A percentile compares a stretch with the other conserved stretches of the same genome.
phyloP scores from a whole-genome alignment of 108 stramenopile species.

The Pseudonitzschia pungens region DNA sequence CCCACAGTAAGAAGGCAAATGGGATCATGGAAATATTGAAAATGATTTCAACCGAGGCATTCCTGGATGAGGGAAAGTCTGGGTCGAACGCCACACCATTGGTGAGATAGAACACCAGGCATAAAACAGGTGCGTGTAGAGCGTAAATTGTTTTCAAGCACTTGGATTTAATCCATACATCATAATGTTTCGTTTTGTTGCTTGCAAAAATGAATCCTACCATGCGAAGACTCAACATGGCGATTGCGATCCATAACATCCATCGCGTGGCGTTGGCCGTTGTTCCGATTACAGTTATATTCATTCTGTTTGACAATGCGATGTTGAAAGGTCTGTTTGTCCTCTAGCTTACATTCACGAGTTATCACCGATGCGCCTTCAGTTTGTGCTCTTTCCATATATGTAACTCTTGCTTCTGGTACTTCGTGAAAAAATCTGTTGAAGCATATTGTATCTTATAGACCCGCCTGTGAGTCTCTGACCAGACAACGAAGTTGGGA shows the following conservation, averaged over 20 bases:
- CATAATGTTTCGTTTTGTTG: neutral
- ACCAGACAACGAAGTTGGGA: no score
- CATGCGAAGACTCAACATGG: neutral
- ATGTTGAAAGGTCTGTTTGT: no score
- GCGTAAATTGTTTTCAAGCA: neutral
- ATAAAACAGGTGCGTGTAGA: neutral
- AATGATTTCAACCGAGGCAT: neutral
- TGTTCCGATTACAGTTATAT: neutral
- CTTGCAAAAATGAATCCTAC: neutral
- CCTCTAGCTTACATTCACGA: no score
- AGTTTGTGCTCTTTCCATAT: no score
- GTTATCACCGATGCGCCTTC: no score
- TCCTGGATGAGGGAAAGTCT: neutral
- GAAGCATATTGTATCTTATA: no score
- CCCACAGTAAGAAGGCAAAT: neutral
- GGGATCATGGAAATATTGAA: neutral
- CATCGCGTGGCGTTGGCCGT: neutral
- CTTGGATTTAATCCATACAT: neutral
- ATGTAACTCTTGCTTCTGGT: no score
- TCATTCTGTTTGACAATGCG: no score
- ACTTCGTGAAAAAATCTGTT: no score
- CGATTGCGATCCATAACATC: neutral
- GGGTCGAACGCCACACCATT: neutral
- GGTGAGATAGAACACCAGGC: neutral
- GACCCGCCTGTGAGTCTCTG: no score